Percentiles rank a stretch among this genome's conserved stretches.
Evolutionary conservation across 177 flowering plant genomes (phyloP).

Genomic region (Vitis hybrid): DNA sequence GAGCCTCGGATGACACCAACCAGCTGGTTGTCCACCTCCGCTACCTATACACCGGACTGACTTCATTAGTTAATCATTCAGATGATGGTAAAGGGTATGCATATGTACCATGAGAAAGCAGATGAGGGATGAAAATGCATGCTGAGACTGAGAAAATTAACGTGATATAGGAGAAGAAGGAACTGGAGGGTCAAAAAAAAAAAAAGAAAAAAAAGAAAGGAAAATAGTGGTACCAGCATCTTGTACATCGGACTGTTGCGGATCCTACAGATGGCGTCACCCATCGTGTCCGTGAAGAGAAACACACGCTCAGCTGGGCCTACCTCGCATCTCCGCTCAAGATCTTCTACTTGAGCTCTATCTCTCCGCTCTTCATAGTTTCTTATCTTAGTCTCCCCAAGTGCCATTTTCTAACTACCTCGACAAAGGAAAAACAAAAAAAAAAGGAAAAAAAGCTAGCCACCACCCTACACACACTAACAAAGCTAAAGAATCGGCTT

Average conservation of each 20-base stretch:
- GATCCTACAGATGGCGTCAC: constrained; percentile 72
- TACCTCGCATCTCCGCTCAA: constrained; percentile 58
- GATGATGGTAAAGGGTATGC: neutral
- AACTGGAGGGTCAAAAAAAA: neutral
- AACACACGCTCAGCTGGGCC: constrained; percentile 39
- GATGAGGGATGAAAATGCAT: neutral
- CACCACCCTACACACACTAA: too few species aligned
- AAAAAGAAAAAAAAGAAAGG: neutral
- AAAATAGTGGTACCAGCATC: constrained; percentile 48
- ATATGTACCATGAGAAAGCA: neutral
- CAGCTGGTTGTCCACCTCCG: constrained; percentile 45
- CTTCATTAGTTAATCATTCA: too few species aligned
- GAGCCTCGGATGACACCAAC: constrained; percentile 70
- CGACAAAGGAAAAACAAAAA: neutral
- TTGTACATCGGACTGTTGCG: constrained; percentile 54
- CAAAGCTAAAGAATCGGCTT: too few species aligned
- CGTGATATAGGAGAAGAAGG: too few species aligned
- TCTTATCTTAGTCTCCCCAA: constrained; percentile 35
- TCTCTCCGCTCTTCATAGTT: constrained; percentile 42
- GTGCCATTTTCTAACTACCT: constrained; percentile 18
- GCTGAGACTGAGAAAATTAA: too few species aligned
- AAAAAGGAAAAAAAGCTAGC: neutral
- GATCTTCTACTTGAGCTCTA: constrained; percentile 40
- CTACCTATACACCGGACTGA: constrained; percentile 37
- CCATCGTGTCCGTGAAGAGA: constrained; percentile 59